Evolutionary conservation across 2,329 filamentous ascomycete species (phyloP).

Genomic region (Cladophialophora psammophila): DNA sequence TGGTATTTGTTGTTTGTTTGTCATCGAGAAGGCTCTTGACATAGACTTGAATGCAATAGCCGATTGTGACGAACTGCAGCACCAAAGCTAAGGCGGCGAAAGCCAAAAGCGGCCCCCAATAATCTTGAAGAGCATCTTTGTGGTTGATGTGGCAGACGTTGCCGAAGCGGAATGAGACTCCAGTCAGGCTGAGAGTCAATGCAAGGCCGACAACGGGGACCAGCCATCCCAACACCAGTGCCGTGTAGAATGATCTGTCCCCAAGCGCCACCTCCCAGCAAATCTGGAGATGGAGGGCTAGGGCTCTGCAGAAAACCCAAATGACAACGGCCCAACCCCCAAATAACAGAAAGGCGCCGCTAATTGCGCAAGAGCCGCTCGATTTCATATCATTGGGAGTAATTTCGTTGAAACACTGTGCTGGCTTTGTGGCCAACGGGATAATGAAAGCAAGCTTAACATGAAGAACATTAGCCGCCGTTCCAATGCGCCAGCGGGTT

Average conservation of each 20-base stretch:
- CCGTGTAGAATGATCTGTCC: constrained; percentile 84
- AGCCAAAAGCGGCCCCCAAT: constrained; percentile 87
- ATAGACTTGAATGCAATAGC: constrained; percentile 95
- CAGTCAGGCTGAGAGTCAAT: constrained; percentile 80
- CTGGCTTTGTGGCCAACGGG: constrained; percentile 77
- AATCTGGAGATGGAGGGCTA: constrained; percentile 95
- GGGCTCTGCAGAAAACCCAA: constrained; percentile 88
- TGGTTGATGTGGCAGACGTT: constrained; percentile 95
- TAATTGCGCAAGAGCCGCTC: constrained; percentile 82
- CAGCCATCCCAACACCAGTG: constrained; percentile 82
- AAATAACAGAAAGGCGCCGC: constrained; percentile 82
- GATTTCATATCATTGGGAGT: constrained; percentile 93
- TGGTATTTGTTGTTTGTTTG: constrained; percentile 68
- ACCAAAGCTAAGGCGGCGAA: constrained; percentile 79
- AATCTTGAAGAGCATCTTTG: constrained; percentile 77
- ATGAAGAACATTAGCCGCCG: constrained; percentile 28
- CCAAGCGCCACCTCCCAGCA: constrained; percentile 96
- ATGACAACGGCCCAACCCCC: constrained; percentile 85
- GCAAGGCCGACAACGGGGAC: constrained; percentile 78
- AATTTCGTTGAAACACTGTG: constrained; percentile 87
- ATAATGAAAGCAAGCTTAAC: constrained; percentile 85
- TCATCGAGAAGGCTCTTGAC: constrained; percentile 81
- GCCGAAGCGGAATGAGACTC: constrained; percentile 93
- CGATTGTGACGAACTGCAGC: constrained; percentile 82
- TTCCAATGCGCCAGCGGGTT: neutral